Conservation (phyloP, 2,329 filamentous ascomycete species). For the Neofusicoccum ribis region DNA sequence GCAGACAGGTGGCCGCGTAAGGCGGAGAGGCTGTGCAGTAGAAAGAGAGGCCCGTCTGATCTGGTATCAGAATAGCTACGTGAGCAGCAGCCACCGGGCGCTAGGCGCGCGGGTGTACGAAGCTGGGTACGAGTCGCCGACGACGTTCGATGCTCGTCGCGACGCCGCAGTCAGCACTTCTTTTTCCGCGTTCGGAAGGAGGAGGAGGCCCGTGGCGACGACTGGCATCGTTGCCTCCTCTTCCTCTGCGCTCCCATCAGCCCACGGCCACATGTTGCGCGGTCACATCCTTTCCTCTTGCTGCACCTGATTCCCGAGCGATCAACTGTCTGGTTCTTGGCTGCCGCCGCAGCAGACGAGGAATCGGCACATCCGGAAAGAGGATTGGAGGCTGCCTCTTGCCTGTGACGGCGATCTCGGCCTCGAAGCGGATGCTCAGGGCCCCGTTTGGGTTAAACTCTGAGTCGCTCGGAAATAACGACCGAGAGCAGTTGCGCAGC, state of each 20-base stretch:
- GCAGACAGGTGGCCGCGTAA: neutral
- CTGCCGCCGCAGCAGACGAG: neutral
- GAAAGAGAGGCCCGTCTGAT: neutral
- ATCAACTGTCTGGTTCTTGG: too few relatives aligned
- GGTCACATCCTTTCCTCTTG: neutral
- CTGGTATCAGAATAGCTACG: neutral
- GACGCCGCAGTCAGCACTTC: neutral
- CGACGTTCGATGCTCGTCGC: too few relatives aligned
- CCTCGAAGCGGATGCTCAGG: neutral
- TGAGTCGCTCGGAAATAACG: neutral
- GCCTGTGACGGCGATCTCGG: neutral
- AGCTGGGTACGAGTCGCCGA: neutral
- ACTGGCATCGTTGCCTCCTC: too few relatives aligned
- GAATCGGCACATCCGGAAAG: neutral
- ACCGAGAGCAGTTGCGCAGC: neutral
- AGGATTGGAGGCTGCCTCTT: neutral
- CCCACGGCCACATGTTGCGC: neutral
- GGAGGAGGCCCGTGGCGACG: neutral
- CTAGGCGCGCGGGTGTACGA: neutral
- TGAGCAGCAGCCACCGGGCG: neutral
- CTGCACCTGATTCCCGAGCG: too few relatives aligned
- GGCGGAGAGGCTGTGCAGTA: slow-evolving; percentile 10
- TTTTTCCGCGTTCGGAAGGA: too few relatives aligned
- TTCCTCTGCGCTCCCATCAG: neutral
- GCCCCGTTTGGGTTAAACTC: neutral